Percentiles rank a stretch among this genome's conserved stretches.
These are phyloP conservation scores for Reticulascus tulasneorum DNA, from an alignment of 2,329 filamentous ascomycete genomes.

Conservation along the genomic window DNA sequence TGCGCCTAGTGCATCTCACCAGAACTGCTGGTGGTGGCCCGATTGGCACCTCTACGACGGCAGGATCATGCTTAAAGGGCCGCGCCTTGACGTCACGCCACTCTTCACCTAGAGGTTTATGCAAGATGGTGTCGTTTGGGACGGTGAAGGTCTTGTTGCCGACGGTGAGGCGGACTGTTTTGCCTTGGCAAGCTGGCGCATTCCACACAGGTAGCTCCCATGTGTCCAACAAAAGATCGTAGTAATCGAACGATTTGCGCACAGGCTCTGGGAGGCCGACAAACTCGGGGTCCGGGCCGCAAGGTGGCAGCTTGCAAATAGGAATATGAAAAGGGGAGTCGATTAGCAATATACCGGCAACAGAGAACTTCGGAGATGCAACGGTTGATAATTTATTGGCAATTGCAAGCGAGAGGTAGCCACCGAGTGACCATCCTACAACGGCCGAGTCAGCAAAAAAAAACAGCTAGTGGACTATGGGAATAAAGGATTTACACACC, in stretches of 20 bases:
- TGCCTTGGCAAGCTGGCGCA: constrained; percentile 11
- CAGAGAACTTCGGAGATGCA: constrained; percentile 16
- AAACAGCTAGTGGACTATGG: neutral
- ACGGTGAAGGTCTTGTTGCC: constrained; percentile 15
- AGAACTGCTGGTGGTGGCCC: constrained; percentile 20
- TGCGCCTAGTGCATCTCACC: constrained; percentile 15
- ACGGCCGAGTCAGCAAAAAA: too few species aligned
- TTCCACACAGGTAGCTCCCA: constrained; percentile 24
- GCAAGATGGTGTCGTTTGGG: constrained; percentile 14
- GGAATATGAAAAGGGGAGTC: constrained; percentile 24
- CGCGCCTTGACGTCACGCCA: constrained; percentile 14
- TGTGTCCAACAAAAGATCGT: constrained; percentile 20
- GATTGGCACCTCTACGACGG: too few species aligned
- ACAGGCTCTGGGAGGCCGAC: constrained; percentile 19
- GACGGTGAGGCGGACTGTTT: constrained; percentile 10
- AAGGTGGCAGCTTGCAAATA: constrained; percentile 10
- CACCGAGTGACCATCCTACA: constrained; percentile 26
- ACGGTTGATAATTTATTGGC: constrained; percentile 20
- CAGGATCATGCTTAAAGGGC: too few species aligned
- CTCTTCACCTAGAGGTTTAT: constrained; percentile 15
- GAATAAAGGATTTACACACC: constrained; percentile 14
- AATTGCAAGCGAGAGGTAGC: constrained; percentile 21
- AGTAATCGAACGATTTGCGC: constrained; percentile 20
- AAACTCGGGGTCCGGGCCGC: constrained; percentile 15
- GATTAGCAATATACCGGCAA: constrained; percentile 23